Percentiles rank a stretch among this genome's conserved stretches.
Conservation (phyloP, 305 asterid genomes). For the Solanum hybrid region DNA sequence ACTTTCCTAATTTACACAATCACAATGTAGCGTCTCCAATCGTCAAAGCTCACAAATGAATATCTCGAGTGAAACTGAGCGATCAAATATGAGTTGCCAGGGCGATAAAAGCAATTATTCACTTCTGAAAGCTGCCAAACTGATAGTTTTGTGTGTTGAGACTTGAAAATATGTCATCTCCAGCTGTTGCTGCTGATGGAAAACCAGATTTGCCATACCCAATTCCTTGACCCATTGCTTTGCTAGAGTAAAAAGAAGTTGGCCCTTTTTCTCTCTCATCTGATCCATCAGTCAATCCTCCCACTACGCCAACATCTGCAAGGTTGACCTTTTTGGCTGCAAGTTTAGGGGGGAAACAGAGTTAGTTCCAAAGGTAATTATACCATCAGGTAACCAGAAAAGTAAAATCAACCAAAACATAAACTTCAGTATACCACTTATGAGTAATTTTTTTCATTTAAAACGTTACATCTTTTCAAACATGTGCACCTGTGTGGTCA, state of each 20-base stretch:
- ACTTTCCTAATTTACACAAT: not conserved
- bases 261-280: constrained; percentile 59
- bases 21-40: not conserved
- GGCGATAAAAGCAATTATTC: constrained; percentile 11
- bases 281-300: constrained; percentile 53
- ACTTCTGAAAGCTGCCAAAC: constrained; percentile 58
- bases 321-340: constrained; percentile 87
- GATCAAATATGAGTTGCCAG: not conserved
- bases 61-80: not conserved
- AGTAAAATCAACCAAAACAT: not conserved
- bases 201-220: constrained; percentile 45
- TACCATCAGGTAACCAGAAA: not conserved
- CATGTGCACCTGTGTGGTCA: not conserved
- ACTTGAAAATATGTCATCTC: constrained; percentile 65
- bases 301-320: constrained; percentile 72
- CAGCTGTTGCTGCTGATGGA: constrained; percentile 31
- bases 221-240: constrained; percentile 58
- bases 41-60: constrained; percentile 13
- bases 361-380: not conserved
- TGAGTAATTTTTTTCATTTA: not conserved
- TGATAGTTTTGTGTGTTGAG: constrained; percentile 51
- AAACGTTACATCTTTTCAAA: not conserved
- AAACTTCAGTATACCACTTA: not conserved
- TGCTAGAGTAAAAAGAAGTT: constrained; percentile 52
- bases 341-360: not conserved